Percentiles rank a stretch among this genome's conserved stretches.
Conservation (phyloP, 176 grass and related monocot species). For the Oryza nivara region DNA sequence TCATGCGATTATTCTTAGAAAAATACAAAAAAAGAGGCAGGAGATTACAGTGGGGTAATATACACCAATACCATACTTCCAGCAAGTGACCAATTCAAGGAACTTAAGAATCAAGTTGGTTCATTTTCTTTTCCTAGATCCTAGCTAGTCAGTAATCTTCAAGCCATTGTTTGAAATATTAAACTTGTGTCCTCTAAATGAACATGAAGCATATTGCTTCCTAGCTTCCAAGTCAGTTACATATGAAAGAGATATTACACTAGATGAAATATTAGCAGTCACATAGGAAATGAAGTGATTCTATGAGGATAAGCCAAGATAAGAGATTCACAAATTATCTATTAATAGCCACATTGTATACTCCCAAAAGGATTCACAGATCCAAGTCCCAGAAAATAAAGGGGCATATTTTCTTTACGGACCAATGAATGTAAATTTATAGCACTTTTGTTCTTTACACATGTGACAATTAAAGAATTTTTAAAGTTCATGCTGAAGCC, state of each 20-base stretch:
- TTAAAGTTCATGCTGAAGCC: neutral
- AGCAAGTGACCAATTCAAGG: neutral
- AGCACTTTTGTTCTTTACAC: neutral
- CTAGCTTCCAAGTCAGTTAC: neutral
- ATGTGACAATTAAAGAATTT: neutral
- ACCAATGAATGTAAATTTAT: neutral
- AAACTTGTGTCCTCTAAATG: neutral
- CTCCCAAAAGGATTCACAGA: neutral
- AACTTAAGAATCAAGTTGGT: neutral
- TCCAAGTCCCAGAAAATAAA: neutral
- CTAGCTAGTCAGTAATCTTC: neutral
- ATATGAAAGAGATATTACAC: neutral
- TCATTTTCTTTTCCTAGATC: conserved; percentile 1
- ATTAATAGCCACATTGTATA: neutral
- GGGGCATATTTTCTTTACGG: neutral
- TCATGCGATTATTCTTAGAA: neutral
- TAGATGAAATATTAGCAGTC: neutral
- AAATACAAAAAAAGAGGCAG: neutral
- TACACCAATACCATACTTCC: neutral
- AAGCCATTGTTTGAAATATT: neutral
- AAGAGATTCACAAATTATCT: neutral
- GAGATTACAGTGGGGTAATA: neutral
- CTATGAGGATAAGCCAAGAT: neutral
- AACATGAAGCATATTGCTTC: neutral
- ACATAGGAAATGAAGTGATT: neutral